Base-by-base conservation (phyloP, 352 stramenopile species). In the Globisporangium spiculum region DNA sequence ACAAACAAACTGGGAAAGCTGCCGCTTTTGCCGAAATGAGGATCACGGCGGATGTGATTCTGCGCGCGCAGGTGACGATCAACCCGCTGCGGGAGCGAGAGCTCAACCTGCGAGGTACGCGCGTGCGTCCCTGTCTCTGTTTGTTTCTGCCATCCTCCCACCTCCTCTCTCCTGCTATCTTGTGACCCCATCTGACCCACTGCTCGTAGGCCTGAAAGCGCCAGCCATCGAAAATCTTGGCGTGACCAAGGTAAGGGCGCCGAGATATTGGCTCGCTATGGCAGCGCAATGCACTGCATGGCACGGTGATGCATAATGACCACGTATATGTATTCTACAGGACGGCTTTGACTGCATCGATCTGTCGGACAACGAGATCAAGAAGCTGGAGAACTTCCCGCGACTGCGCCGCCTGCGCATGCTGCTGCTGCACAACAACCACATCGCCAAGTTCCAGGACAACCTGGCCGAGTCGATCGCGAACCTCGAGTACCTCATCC, bases 311-410 rank as follows among this genome's bases (percentile, higher is more conserved):
- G 5, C 38, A 38, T 24, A 57, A 0, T 41, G 3, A 22, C 20
- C 22, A 16, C 26, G 26, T 18, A 38, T 56, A 10, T 10, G 30
- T 36, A 26, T 38, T 36, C 53, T 26, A 52, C 65, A 97, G 89
- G 92, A 98, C 71, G 88, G 92, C 18, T 98, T 97, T 63, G 94
- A 98, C 77, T 97, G 91, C 70, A 91, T 98, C 48, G 94, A 98
- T 68, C 77, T 98, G 34, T 96, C 88, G 68, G 94, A 98, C 75
- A 98, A 98, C 72, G 92, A 98, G 71, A 94, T 98, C 67, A 96
- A 97, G 74, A 97, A 93, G 74, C 77, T 98, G 1, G 94, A 98
- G 76, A 98, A 98, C 81, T 98, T 98, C 64, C 93, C 93, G 57
- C 77, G 86, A 3, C 83, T 97, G 63, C 80, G 80, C 38, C 82